phyloP scores from a whole-genome alignment of 257 asterid genomes.

The Anisodus tanguticus region DNA sequence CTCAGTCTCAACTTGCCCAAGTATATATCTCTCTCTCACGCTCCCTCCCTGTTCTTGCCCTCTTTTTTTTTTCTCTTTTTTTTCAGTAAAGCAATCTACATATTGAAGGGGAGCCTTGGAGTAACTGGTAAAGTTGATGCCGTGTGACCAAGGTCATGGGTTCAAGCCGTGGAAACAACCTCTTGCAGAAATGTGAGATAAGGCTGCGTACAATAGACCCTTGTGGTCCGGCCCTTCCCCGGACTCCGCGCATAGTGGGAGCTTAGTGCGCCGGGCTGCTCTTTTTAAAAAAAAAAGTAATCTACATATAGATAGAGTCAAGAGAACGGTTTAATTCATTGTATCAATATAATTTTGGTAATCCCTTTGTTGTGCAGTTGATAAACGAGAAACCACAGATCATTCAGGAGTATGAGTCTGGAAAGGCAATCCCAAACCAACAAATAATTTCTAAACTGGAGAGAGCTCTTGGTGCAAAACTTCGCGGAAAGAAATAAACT shows the following conservation, averaged over 20 bases:
- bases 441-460: conserved; percentile 83
- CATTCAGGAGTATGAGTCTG: conserved; percentile 67
- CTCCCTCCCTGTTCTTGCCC: not conserved
- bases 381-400: conserved; percentile 67
- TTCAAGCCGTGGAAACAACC: too few species aligned
- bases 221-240: too few species aligned
- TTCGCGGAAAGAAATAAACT: conserved; percentile 73
- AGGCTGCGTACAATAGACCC: too few species aligned
- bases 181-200: too few species aligned
- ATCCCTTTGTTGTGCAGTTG: conserved; percentile 47
- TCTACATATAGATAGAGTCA: not conserved
- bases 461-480: conserved; percentile 75
- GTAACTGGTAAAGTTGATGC: too few species aligned
- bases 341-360: not conserved
- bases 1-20: conserved; percentile 92
- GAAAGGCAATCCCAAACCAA: conserved; percentile 69
- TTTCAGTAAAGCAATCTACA: not conserved
- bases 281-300: not conserved
- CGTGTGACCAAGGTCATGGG: too few species aligned
- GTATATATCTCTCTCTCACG: conserved; percentile 40
- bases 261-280: too few species aligned
- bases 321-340: not conserved
- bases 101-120: not conserved
- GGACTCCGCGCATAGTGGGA: too few species aligned
- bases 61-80: not conserved